Evolutionary conservation across 495 filamentous ascomycete genomes (phyloP).

Genomic region (Cercophora scortea): DNA sequence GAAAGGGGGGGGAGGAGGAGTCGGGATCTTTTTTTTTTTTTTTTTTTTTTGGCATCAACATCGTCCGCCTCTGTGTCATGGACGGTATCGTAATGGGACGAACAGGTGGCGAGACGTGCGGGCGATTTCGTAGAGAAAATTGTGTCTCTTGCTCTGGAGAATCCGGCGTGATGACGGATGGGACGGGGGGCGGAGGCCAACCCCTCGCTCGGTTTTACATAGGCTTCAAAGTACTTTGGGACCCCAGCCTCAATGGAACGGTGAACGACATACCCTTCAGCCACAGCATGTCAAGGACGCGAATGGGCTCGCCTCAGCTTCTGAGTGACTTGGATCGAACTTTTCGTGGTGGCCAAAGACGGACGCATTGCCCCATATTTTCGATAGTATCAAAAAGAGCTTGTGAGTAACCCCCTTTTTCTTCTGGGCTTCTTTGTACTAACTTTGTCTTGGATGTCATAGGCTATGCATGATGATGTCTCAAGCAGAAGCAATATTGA

Average conservation of each 20-base stretch:
- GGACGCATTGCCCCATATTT: no score
- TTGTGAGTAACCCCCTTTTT: no score
- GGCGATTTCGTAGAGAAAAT: constrained; percentile 7
- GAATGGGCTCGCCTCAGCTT: background rate
- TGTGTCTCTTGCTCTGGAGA: constrained; percentile 1
- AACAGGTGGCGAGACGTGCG: background rate
- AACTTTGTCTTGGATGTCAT: no score
- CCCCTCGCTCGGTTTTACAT: background rate
- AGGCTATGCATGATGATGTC: no score
- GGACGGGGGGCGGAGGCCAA: background rate
- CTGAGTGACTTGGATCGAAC: background rate
- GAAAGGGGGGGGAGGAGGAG: background rate
- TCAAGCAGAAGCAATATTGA: no score
- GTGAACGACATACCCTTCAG: background rate
- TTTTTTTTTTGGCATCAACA: constrained; percentile 5
- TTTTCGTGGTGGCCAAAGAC: no score
- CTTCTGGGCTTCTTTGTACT: no score
- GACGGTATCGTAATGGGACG: constrained; percentile 6
- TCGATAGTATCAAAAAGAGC: no score
- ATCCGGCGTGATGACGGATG: background rate
- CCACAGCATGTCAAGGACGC: background rate
- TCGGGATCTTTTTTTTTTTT: background rate
- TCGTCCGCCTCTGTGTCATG: constrained; percentile 1
- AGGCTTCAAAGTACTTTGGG: background rate
- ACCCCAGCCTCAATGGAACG: background rate